phyloP scores from a whole-genome alignment of 1,284 basidiomycete species.

The Coniophora puteana region DNA sequence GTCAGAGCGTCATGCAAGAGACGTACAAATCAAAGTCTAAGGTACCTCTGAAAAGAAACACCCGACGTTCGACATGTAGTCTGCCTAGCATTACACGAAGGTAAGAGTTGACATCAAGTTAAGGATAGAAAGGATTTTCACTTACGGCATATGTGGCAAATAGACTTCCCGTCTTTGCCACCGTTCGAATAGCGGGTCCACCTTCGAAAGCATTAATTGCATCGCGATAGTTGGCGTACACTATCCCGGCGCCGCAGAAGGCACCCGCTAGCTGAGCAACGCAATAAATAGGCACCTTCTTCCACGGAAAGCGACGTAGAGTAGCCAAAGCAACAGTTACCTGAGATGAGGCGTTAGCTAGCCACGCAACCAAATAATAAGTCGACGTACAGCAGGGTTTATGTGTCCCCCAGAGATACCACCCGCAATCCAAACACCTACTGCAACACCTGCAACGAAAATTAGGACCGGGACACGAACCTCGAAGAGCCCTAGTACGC shows the following conservation, averaged over 20 bases:
- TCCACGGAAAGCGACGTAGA: constrained; percentile 74
- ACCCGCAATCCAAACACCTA: constrained; percentile 42
- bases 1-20: constrained; percentile 10
- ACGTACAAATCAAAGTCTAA: constrained; percentile 5
- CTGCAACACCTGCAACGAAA: constrained; percentile 27
- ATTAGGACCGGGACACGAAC: neutral
- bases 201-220: constrained; percentile 73
- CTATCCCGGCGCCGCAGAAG: constrained; percentile 61
- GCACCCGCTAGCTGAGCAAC: constrained; percentile 71
- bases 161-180: constrained; percentile 59
- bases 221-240: constrained; percentile 77
- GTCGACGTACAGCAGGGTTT: constrained; percentile 37
- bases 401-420: constrained; percentile 47
- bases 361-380: too few relatives aligned
- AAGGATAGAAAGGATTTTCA: constrained; percentile 3
- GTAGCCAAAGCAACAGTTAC: constrained; percentile 68
- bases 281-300: constrained; percentile 73
- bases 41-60: constrained; percentile 57
- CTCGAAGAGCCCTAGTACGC: constrained; percentile 8
- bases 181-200: constrained; percentile 53
- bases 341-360: constrained; percentile 30
- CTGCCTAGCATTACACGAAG: constrained; percentile 23
- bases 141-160: constrained; percentile 68
- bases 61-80: constrained; percentile 55
- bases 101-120: too few relatives aligned